Evolutionary conservation across 192 early-diverging fungal species (phyloP), one percentile per base, ranked within the genome.

Genomic region (Coemansia erecta): DNA sequence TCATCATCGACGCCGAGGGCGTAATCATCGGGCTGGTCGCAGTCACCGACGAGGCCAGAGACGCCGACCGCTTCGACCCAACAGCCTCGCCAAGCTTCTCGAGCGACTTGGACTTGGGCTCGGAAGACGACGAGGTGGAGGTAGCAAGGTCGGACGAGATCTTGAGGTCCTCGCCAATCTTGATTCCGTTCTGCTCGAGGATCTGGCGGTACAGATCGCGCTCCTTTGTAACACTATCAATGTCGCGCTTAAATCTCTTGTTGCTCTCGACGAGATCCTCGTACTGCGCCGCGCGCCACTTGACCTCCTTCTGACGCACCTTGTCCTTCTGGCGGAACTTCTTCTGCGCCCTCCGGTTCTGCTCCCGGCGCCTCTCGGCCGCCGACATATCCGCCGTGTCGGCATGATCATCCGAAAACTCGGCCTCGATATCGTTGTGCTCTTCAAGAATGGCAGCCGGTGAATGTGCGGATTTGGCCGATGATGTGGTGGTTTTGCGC

Each of bases 281-380:
- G 61, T 80, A 80, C 64, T 80, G 77, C 35, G 70, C 64, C 15
- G 77, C 77, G 4, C 72, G 70, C 77, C 77, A 80, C 51, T 80
- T 80, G 60, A 80, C 40, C 37, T 80, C 72, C 60, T 80, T 80
- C 51, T 80, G 77, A 13, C 77, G 72, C 53, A 80, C 77, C 60
- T 80, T 80, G 72, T 80, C 77, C 64, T 80, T 80, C 22, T 80
- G 72, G 0, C 77, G 44, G 46, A 80, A 80, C 72, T 80, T 80
- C 24, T 80, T 80, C 62, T 80, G 77, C 17, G 77, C 77, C n/a
- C 77, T 49, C 13, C 77, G 67, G 61, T 80, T 80, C 68, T 80
- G 77, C 68, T 80, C 77, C 57, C 70, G 69, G 8, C 77, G 60
- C 19, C 77, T 67, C 64, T 80, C 77, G 11, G 68, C 53, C 4